Percentiles rank a stretch among this genome's conserved stretches.
phyloP scores from a whole-genome alignment of 192 early-diverging fungal species.

The Linnemannia hyalina region DNA sequence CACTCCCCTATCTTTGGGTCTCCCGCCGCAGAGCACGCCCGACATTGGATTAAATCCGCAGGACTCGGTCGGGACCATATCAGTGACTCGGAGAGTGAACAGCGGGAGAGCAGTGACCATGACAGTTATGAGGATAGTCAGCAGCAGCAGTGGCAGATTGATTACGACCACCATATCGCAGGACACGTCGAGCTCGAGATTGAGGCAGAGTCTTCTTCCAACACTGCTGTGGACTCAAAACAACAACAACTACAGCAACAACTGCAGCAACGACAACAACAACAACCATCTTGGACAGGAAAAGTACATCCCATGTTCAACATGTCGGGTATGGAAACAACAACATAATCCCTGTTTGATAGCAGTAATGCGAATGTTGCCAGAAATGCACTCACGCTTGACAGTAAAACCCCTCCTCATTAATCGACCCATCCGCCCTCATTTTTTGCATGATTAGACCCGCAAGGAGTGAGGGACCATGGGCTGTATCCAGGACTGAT shows the following conservation, averaged over 20 bases:
- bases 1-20: constrained; percentile 41
- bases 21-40: constrained; percentile 32
- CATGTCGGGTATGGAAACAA: constrained; percentile 26
- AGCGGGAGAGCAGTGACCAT: constrained; percentile 21
- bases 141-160: constrained; percentile 47
- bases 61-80: constrained; percentile 18
- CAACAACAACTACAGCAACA: not conserved
- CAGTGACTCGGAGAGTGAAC: constrained; percentile 40
- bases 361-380: not conserved
- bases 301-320: constrained; percentile 33
- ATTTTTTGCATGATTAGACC: constrained; percentile 15
- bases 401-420: not conserved
- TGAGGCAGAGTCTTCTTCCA: not conserved
- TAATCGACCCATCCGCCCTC: not conserved
- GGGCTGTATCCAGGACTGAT: constrained; percentile 9
- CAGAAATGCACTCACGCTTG: not conserved
- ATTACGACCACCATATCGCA: constrained; percentile 36
- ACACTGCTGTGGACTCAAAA: not conserved
- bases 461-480: constrained; percentile 9
- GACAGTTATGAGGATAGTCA: constrained; percentile 31
- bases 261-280: not conserved
- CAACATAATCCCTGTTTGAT: not conserved
- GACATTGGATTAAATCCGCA: constrained; percentile 32
- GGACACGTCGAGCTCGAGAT: constrained; percentile 31
- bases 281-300: constrained; percentile 8